phyloP scores from a whole-genome alignment of 179 eudicot genomes.

The Silene noctiflora region DNA sequence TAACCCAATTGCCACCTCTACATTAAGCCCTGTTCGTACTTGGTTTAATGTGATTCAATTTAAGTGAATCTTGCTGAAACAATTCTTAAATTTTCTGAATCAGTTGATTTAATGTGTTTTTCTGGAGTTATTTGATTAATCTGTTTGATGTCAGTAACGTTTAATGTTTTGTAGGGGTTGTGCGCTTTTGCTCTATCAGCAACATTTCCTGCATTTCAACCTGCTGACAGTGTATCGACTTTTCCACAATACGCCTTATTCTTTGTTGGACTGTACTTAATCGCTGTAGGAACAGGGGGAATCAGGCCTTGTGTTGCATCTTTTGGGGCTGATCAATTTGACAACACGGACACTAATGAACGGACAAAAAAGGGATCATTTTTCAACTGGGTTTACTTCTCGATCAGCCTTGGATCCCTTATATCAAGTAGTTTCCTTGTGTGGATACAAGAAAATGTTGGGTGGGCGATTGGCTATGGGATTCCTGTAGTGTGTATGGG shows the following conservation, averaged over 20 bases:
- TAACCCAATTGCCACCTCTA: too few species aligned
- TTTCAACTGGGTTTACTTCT: constrained; percentile 13
- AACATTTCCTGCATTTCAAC: constrained; percentile 2
- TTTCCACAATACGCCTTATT: background rate
- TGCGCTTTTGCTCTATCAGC: constrained; percentile 1
- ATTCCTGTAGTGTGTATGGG: constrained; percentile 13
- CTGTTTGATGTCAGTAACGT: background rate
- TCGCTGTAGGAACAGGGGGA: constrained; percentile 9
- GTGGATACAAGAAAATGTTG: constrained; percentile 16
- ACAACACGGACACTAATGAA: constrained; percentile 7
- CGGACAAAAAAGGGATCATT: background rate
- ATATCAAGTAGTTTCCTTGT: constrained; percentile 3
- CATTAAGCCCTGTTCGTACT: too few species aligned
- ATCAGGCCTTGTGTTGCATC: constrained; percentile 7
- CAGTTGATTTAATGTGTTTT: too few species aligned
- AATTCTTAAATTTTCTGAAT: too few species aligned
- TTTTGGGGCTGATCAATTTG: constrained; percentile 14
- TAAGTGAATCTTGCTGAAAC: too few species aligned
- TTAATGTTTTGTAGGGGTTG: background rate
- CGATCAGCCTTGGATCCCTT: constrained; percentile 3
- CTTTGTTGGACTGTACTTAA: background rate
- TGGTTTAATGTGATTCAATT: too few species aligned
- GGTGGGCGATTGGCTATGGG: constrained; percentile 1
- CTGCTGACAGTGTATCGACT: background rate
- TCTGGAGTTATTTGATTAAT: too few species aligned